A percentile compares a stretch with the other conserved stretches of the same genome.
phyloP scores from a whole-genome alignment of 2,329 filamentous ascomycete genomes.

The Ascochyta viciae-villosae region DNA sequence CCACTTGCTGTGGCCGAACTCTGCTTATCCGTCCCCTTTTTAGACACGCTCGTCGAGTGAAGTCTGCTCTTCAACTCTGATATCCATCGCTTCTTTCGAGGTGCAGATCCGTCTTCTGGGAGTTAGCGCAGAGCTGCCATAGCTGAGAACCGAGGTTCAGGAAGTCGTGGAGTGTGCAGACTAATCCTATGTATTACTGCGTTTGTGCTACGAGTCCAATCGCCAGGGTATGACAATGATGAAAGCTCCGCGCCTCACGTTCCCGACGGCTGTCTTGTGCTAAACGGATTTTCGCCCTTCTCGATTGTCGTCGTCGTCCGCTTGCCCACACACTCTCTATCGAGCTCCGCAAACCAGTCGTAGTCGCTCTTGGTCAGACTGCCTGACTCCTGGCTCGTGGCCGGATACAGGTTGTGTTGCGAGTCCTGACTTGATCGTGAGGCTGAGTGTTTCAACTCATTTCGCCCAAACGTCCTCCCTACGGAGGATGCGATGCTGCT shows the following conservation, averaged over 20 bases:
- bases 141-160: too few species aligned
- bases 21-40: too few species aligned
- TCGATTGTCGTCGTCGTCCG: constrained; percentile 22
- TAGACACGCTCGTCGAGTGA: too few species aligned
- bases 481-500: constrained; percentile 2
- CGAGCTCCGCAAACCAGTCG: constrained; percentile 31
- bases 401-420: constrained; percentile 28
- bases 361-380: constrained; percentile 12
- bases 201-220: background rate
- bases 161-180: too few species aligned
- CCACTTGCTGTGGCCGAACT: too few species aligned
- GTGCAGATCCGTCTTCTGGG: too few species aligned
- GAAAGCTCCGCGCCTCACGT: background rate
- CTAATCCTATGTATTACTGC: too few species aligned
- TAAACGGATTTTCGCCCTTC: constrained; percentile 2
- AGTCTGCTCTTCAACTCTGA: too few species aligned
- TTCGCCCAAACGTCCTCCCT: background rate
- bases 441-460: constrained; percentile 1
- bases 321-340: constrained; percentile 19
- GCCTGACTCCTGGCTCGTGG: constrained; percentile 3
- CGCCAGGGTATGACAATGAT: background rate
- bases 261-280: background rate
- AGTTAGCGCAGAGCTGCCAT: too few species aligned
- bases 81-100: too few species aligned
- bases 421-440: constrained; percentile 37